A percentile compares a stretch with the other conserved stretches of the same genome.
phyloP scores from a whole-genome alignment of 2,329 filamentous ascomycete species.

The Monosporascus ibericus region DNA sequence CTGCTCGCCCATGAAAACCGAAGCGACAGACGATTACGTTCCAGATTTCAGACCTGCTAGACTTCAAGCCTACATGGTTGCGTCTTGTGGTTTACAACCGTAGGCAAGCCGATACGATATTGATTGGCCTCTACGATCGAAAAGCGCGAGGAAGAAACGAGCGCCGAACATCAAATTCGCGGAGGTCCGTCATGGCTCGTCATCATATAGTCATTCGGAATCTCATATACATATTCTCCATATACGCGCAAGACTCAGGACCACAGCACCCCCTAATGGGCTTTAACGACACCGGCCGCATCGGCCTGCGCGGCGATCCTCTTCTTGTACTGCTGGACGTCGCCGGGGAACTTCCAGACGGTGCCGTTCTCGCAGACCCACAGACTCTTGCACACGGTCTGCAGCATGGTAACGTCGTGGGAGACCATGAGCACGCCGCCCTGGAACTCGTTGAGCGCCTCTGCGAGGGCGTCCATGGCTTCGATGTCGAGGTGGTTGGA shows the following conservation, averaged over 20 bases:
- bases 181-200: too few relatives aligned
- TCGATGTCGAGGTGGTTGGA: constrained; percentile 99
- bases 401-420: constrained; percentile 98
- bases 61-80: too few relatives aligned
- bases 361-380: constrained; percentile 96
- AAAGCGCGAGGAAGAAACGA: too few relatives aligned
- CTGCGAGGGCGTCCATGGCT: constrained; percentile 91
- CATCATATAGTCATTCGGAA: too few relatives aligned
- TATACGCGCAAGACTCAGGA: neutral
- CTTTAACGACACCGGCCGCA: constrained; percentile 75
- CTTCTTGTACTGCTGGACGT: constrained; percentile 97
- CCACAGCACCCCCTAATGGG: constrained; percentile 35
- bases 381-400: constrained; percentile 87
- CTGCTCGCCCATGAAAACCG: too few relatives aligned
- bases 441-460: constrained; percentile 78
- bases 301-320: constrained; percentile 86
- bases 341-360: constrained; percentile 92
- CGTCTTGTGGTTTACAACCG: too few relatives aligned
- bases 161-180: too few relatives aligned
- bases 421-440: constrained; percentile 97
- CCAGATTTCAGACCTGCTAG: too few relatives aligned
- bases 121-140: too few relatives aligned
- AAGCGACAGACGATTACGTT: too few relatives aligned
- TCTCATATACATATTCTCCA: too few relatives aligned
- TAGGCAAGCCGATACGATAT: too few relatives aligned